Conservation (phyloP, 2,329 filamentous ascomycete genomes). For the Pseudogymnoascus sp. region DNA sequence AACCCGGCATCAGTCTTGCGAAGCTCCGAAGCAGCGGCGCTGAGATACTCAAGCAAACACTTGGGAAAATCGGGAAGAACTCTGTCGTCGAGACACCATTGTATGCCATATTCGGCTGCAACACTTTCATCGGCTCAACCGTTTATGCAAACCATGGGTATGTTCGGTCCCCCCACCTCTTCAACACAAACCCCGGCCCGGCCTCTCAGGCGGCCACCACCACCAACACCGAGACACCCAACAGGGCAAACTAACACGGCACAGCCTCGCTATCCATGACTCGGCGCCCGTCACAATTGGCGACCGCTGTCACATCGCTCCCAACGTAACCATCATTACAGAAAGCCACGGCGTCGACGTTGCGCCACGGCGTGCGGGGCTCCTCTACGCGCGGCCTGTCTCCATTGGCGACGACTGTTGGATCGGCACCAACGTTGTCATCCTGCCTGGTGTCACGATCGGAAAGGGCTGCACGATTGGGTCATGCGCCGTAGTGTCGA, state of each 20-base stretch:
- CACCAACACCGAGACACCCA: not conserved
- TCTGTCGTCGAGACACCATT: conserved; percentile 18
- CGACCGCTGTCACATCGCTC: conserved; percentile 43
- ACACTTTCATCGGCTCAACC: conserved; percentile 16
- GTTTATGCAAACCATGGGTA: conserved; percentile 20
- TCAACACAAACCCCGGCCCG: not conserved
- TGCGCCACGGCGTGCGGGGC: conserved; percentile 43
- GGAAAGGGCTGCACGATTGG: conserved; percentile 44
- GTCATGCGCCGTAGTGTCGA: conserved; percentile 43
- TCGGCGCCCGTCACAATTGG: conserved; percentile 39
- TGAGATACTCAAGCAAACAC: conserved; percentile 11
- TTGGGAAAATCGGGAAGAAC: conserved; percentile 16
- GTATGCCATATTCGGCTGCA: conserved; percentile 20
- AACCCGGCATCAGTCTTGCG: conserved; percentile 13
- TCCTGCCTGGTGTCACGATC: conserved; percentile 45
- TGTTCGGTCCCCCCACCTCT: not conserved
- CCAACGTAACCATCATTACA: conserved; percentile 61
- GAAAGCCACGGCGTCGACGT: conserved; percentile 64
- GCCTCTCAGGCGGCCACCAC: not conserved
- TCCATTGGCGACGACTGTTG: conserved; percentile 46
- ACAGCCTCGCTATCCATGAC: conserved; percentile 20
- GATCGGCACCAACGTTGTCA: conserved; percentile 42
- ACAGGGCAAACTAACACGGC: conserved; percentile 2
- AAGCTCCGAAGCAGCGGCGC: conserved; percentile 15
- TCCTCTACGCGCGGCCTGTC: conserved; percentile 39